Conservation (phyloP, 257 asterid species). For the Solanum paucissectum region DNA sequence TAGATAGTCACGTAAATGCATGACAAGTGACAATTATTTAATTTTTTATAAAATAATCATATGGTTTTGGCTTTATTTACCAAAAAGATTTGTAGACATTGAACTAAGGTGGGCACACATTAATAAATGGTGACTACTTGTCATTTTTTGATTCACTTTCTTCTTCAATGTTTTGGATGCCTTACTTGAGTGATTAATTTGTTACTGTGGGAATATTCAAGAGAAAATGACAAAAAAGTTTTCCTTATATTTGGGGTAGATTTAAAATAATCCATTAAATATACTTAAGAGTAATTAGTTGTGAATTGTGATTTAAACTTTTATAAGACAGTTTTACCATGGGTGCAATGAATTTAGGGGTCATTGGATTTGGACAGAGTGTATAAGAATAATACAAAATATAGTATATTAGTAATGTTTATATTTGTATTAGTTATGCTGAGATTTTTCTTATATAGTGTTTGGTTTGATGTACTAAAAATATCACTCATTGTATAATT, state of each 20-base stretch:
- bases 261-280: not conserved
- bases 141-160: not conserved
- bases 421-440: no score
- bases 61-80: not conserved
- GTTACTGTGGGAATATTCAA: not conserved
- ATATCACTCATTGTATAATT: no score
- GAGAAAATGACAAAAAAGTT: not conserved
- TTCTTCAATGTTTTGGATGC: not conserved
- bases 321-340: not conserved
- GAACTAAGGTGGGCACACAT: not conserved
- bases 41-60: not conserved
- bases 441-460: no score
- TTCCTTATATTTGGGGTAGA: not conserved
- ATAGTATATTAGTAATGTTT: no score
- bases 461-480: not conserved
- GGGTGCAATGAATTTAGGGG: not conserved
- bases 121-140: not conserved
- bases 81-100: not conserved
- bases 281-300: not conserved
- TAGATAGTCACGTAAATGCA: not conserved
- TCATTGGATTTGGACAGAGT: rapidly evolving
- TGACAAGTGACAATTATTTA: not conserved
- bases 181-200: not conserved
- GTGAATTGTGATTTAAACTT: no score
- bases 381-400: no score